Evolutionary conservation across 768 basidiomycete genomes (phyloP), one percentile per base, ranked within the genome.

Genomic region (Crucibulum laeve): DNA sequence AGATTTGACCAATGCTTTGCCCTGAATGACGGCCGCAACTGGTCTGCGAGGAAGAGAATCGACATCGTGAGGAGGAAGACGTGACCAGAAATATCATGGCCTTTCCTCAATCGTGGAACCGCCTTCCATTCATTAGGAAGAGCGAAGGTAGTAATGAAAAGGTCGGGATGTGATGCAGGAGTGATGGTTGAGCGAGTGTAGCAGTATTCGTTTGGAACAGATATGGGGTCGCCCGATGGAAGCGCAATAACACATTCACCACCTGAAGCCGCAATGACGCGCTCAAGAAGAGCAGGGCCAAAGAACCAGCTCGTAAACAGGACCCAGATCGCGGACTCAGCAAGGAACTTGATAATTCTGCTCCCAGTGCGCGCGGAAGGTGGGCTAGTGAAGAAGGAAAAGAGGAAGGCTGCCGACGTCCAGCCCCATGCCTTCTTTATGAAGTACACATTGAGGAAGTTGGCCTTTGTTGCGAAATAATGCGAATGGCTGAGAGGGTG

Each of bases 41-140:
- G 87, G 56, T 91, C 82, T 6, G 79, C 73, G 32, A 97, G 74
- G 60, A 96, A 87, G 19, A 95, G 68, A 11, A 75, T 67, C 11
- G 83, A 72, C 69, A 95, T 77, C 2, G 86, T 86, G 50, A 97
- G 74, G 48, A 98, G 74, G 68, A 96, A 97, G 23, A 92, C 71
- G 57, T 97, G 95, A 5, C 95, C 95, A 0, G 91, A 94, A 11
- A 97, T 80, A 54, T 98, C 95, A 59, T 96, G 92, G 0, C 95
- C 95, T 32, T 72, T 76, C 42, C 80, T 74, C 49, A 95, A 65
- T 22, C 85, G 68, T 6, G 92, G 89, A 2, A 61, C 53, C 0
- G 64, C 65, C 22, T 57, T 59, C 76, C 76, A 84, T 11, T 65
- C 70, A 1, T 37, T 59, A 1, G 71, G 69, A 23, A 68, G 53